phyloP scores from a whole-genome alignment of 768 basidiomycete species.

The Termitomyces sp. region DNA sequence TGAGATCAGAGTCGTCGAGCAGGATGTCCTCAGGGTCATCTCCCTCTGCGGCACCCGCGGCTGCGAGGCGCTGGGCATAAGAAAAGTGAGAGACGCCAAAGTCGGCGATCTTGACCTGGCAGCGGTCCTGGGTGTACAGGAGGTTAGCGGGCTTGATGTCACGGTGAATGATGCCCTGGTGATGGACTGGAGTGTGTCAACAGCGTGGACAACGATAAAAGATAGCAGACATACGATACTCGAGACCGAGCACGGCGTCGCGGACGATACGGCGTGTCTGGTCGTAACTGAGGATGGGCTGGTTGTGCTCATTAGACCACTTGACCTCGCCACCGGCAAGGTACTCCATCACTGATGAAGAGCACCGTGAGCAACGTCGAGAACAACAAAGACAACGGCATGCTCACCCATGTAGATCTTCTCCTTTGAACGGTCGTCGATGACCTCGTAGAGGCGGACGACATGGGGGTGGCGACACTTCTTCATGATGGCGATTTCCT shows the following conservation, averaged over 20 bases:
- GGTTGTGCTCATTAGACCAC: constrained; percentile 64
- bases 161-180: constrained; percentile 97
- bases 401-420: constrained; percentile 86
- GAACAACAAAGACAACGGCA: background rate
- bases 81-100: constrained; percentile 98
- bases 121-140: constrained; percentile 81
- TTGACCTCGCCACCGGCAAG: constrained; percentile 93
- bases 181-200: constrained; percentile 63
- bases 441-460: constrained; percentile 87
- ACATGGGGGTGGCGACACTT: constrained; percentile 89
- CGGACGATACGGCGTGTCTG: constrained; percentile 87
- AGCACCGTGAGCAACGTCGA: constrained; percentile 17
- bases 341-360: constrained; percentile 85
- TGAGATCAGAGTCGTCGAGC: constrained; percentile 80
- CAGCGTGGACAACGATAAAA: too few relatives aligned
- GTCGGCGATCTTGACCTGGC: constrained; percentile 93
- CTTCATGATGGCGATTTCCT: constrained; percentile 99
- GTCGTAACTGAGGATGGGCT: constrained; percentile 75
- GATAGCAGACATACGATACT: constrained; percentile 69
- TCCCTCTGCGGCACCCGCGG: constrained; percentile 43
- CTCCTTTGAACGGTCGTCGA: constrained; percentile 84
- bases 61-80: constrained; percentile 75
- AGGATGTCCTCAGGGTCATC: constrained; percentile 56
- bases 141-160: constrained; percentile 99
- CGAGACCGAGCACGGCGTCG: constrained; percentile 90